Evolutionary conservation across 768 basidiomycete species (phyloP).

Genomic region (Hypsizygus marmoreus): DNA sequence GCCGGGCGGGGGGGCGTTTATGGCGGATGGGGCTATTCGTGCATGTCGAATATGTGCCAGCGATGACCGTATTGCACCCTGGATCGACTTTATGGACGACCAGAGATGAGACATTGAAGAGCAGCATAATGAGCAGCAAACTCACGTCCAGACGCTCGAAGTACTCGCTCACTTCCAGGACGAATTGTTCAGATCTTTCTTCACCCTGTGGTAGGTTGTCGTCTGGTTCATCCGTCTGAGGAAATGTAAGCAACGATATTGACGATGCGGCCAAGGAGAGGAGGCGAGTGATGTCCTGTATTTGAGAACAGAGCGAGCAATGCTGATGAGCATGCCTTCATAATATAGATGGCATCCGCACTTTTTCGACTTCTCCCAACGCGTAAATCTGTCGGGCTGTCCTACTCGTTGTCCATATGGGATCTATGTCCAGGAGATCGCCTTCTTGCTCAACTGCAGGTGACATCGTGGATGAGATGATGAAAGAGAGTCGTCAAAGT

Average conservation of each 20-base stretch:
- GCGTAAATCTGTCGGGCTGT: constrained; percentile 83
- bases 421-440: constrained; percentile 58
- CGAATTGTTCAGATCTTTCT: constrained; percentile 84
- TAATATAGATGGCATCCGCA: constrained; percentile 25
- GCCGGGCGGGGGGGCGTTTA: constrained; percentile 72
- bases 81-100: constrained; percentile 64
- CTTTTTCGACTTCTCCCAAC: constrained; percentile 81
- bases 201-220: constrained; percentile 76
- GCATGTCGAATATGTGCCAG: constrained; percentile 81
- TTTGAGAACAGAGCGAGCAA: constrained; percentile 2
- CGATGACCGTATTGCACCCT: constrained; percentile 73
- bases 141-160: constrained; percentile 79
- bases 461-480: constrained; percentile 20
- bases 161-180: constrained; percentile 82
- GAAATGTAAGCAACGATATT: constrained; percentile 77
- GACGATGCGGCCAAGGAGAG: constrained; percentile 77
- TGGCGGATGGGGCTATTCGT: constrained; percentile 85
- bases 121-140: constrained; percentile 7
- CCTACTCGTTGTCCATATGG: constrained; percentile 79
- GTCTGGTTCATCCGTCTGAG: constrained; percentile 73
- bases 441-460: constrained; percentile 32
- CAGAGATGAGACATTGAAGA: constrained; percentile 6
- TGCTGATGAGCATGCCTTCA: neutral
- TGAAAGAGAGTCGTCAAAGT: neutral
- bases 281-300: constrained; percentile 78